A percentile compares a stretch with the other conserved stretches of the same genome.
Conservation (phyloP, 495 filamentous ascomycete species). For the Hypoxylon cercidicola region DNA sequence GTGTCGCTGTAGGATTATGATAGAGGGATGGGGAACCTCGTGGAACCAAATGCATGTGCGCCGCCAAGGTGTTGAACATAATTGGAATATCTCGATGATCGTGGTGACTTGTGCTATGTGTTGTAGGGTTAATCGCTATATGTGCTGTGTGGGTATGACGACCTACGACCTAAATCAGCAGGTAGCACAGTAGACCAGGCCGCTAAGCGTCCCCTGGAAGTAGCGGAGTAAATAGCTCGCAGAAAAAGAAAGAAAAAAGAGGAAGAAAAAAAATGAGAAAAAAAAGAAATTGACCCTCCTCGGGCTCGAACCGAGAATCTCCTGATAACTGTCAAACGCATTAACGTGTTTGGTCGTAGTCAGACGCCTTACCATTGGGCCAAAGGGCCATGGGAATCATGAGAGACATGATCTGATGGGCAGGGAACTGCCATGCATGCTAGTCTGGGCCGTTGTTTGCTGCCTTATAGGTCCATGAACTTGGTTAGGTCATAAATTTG, state of each 20-base stretch:
- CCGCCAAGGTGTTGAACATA: slow-evolving; percentile 5
- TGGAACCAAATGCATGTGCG: slow-evolving; percentile 25
- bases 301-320: slow-evolving; percentile 35
- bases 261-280: neutral
- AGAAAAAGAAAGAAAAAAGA: neutral
- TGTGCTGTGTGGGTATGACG: no score
- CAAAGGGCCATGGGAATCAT: slow-evolving; percentile 25
- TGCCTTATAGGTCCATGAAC: no score
- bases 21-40: slow-evolving; percentile 18
- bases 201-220: no score
- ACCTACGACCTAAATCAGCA: no score
- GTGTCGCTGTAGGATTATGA: slow-evolving; percentile 35
- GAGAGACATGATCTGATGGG: no score
- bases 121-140: no score
- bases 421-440: no score
- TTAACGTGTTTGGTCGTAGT: slow-evolving; percentile 20
- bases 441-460: no score
- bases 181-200: no score
- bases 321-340: slow-evolving; percentile 22
- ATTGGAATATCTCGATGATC: no score
- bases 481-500: no score
- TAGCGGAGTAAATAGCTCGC: no score
- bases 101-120: neutral
- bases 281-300: slow-evolving; percentile 13
- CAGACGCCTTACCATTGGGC: slow-evolving; percentile 39